Conservation (phyloP, 2,329 filamentous ascomycete genomes). For the Talaromyces sp. region DNA sequence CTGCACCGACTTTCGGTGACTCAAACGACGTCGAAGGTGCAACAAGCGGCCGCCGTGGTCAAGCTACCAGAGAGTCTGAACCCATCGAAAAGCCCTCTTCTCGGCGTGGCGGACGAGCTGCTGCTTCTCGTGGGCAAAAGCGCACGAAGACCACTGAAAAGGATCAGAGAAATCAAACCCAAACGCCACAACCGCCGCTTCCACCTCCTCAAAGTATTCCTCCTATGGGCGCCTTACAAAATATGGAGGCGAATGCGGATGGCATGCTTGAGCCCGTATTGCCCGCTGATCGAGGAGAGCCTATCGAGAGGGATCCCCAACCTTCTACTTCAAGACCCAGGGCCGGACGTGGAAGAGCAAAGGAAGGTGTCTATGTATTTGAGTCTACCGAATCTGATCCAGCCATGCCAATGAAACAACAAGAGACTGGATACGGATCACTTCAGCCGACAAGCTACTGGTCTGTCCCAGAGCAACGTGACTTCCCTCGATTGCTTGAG, state of each 20-base stretch:
- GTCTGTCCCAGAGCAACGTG: slow-evolving; percentile 54
- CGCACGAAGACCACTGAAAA: slow-evolving; percentile 37
- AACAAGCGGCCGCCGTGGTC: slow-evolving; percentile 36
- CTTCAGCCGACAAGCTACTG: slow-evolving; percentile 54
- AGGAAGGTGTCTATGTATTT: slow-evolving; percentile 40
- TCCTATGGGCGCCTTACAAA: slow-evolving; percentile 28
- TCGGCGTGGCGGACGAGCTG: slow-evolving; percentile 38
- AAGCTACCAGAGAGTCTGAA: slow-evolving; percentile 39
- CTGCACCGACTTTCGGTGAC: slow-evolving; percentile 53
- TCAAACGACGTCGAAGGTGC: slow-evolving; percentile 35
- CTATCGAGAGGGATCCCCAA: slow-evolving; percentile 26
- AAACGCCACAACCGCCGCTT: background rate
- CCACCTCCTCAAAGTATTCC: slow-evolving; percentile 14
- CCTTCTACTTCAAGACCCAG: slow-evolving; percentile 29
- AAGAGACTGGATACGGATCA: slow-evolving; percentile 40
- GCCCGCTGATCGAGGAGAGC: slow-evolving; percentile 30
- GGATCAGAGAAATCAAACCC: slow-evolving; percentile 26
- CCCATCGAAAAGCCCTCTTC: slow-evolving; percentile 36
- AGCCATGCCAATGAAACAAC: slow-evolving; percentile 21
- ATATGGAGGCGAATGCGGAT: slow-evolving; percentile 26
- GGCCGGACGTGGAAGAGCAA: slow-evolving; percentile 33
- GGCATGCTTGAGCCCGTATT: slow-evolving; percentile 22
- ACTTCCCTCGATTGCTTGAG: slow-evolving; percentile 49
- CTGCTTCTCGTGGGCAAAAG: slow-evolving; percentile 38
- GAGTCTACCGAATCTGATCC: slow-evolving; percentile 38